A percentile compares a stretch with the other conserved stretches of the same genome.
Evolutionary conservation across 805 yeast species (phyloP).

Genomic region (Maudiozyma serrabonitensis): DNA sequence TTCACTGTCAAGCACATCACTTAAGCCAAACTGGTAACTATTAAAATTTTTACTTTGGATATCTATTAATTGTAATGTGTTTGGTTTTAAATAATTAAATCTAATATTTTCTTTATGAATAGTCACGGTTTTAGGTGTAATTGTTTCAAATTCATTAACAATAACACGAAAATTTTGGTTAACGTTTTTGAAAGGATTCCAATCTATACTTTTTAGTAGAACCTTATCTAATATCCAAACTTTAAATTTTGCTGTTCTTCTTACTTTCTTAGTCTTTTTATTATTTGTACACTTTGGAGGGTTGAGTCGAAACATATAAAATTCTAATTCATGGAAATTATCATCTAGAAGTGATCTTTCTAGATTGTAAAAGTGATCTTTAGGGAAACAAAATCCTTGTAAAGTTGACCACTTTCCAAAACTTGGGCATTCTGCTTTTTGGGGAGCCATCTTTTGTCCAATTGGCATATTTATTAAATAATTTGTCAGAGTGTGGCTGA

Average conservation of each 20-base stretch:
- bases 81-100: slow-evolving; percentile 3
- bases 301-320: slow-evolving; percentile 7
- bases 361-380: not conserved
- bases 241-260: not conserved
- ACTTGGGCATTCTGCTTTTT: too few relatives aligned
- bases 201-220: slow-evolving; percentile 7
- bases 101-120: not conserved
- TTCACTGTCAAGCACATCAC: not conserved
- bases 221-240: slow-evolving; percentile 14
- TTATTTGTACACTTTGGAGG: not conserved
- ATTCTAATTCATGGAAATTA: slow-evolving; percentile 14
- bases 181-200: slow-evolving; percentile 15
- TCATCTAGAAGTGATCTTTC: slow-evolving; percentile 7
- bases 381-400: too few relatives aligned
- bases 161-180: not conserved
- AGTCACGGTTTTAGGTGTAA: not conserved
- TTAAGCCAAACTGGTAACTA: slow-evolving; percentile 1
- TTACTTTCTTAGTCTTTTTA: not conserved
- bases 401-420: too few relatives aligned
- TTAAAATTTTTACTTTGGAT: slow-evolving; percentile 6
- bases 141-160: not conserved
- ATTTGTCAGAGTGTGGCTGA: too few relatives aligned
- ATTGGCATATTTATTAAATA: too few relatives aligned
- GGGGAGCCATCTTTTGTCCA: too few relatives aligned
- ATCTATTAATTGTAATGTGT: slow-evolving; percentile 11